Evolutionary conservation across 495 filamentous ascomycete species (phyloP), one percentile per base, ranked within the genome.

Genomic region (Acidomyces sp.): DNA sequence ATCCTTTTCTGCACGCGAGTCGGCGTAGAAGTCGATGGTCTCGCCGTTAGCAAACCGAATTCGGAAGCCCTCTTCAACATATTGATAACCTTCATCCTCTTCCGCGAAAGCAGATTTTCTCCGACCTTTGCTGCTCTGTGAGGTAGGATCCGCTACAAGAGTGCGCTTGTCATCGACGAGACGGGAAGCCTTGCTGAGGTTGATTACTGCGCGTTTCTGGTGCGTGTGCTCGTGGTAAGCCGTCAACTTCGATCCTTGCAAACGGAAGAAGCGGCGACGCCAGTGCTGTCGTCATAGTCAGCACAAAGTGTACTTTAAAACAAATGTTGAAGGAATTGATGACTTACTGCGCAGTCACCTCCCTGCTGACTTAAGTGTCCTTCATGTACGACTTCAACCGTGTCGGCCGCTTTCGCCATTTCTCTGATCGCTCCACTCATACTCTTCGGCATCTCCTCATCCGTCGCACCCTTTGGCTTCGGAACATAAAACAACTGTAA

Each of bases 31-130:
- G 59, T 97, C 90, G 47, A 97, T 97, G 28, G 88, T 75, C 62
- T 97, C 90, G 35, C 90, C 90, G 55, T 97, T 97, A 44, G 80
- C 86, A 61, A 97, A 97, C 38, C 87, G 84, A 57, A 97, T 88
- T 24, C 90, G 82, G 74, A 97, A 97, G 10, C 92, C 90, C 57
- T 96, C 92, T 61, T 97, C 90, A 17, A 97, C 90, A 52, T 96
- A 96, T 85, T 95, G 93, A 64, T 96, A 97, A 34, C 92, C 90
- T 53, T 97, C 90, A 60, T 96, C 92, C 53, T 96, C 92, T 59
- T 96, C 90, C 6, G 92, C 87, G 52, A 97, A 97, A 20, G 83
- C 90, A 37, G 84, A 92, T 55, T 90, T 87, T 25, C 90, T 77
- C 17, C 90, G 77, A 55, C 85, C 80, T 41, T 76, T 83, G 19